Evolutionary conservation across 441 rosid species (phyloP).

Genomic region (Eutrema salsugineum): DNA sequence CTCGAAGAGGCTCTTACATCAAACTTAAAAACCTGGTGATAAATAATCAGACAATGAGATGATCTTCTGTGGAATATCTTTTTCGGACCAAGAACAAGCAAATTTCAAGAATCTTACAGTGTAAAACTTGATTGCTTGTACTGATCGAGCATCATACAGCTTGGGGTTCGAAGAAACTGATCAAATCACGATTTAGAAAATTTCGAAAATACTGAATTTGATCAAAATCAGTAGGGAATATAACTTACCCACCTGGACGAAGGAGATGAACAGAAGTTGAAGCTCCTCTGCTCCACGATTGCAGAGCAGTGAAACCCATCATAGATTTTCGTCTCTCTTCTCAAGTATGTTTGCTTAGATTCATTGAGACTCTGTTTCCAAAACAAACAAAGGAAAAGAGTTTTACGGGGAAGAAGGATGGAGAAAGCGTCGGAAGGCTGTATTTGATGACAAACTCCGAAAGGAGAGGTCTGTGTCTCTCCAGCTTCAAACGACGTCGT

Average conservation of each 20-base stretch:
- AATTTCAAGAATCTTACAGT: constrained; percentile 33
- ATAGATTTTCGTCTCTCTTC: neutral
- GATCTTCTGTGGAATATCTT: neutral
- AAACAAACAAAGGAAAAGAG: neutral
- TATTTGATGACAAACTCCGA: neutral
- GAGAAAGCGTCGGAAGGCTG: neutral
- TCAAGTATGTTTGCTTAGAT: constrained; percentile 3
- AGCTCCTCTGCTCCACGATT: constrained; percentile 33
- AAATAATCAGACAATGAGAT: neutral
- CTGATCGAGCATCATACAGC: constrained; percentile 1
- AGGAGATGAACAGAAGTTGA: constrained; percentile 14
- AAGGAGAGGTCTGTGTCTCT: constrained; percentile 23
- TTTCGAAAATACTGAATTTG: constrained; percentile 11
- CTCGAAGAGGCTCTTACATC: constrained; percentile 36
- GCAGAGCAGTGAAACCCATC: constrained; percentile 45
- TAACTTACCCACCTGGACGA: constrained; percentile 30
- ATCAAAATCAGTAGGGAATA: neutral
- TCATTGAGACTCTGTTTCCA: constrained; percentile 12
- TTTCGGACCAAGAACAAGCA: neutral
- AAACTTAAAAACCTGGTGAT: constrained; percentile 34
- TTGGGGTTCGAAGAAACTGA: neutral
- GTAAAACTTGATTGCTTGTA: constrained; percentile 19
- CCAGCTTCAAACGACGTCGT: constrained; percentile 21
- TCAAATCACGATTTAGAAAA: neutral
- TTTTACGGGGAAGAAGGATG: neutral